These are phyloP conservation scores for Sarcocystis neurona DNA, from an alignment of 169 alveolate genomes.

Conservation along the genomic window DNA sequence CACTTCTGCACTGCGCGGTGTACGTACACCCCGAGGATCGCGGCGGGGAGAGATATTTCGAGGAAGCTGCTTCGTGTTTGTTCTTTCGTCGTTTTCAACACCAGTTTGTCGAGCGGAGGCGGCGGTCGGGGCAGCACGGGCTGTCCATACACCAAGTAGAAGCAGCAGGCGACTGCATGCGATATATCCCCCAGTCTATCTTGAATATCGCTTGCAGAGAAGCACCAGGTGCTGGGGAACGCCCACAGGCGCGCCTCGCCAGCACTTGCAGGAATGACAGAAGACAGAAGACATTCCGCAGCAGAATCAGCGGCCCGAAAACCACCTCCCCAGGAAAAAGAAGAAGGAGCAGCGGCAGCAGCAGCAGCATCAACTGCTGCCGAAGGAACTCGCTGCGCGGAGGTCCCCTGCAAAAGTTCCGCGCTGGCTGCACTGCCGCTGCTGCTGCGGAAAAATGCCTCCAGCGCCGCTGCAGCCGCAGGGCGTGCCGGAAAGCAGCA, in stretches of 20 bases:
- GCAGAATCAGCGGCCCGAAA: too few species aligned
- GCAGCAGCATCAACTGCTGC: constrained; percentile 46
- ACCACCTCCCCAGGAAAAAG: too few species aligned
- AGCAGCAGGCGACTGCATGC: constrained; percentile 56
- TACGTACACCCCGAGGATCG: constrained; percentile 59
- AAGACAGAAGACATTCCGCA: too few species aligned
- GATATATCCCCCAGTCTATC: constrained; percentile 54
- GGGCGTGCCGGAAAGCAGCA: too few species aligned
- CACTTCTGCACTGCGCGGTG: constrained; percentile 61
- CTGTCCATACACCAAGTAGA: constrained; percentile 60
- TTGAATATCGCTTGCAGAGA: constrained; percentile 50
- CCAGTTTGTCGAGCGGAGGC: constrained; percentile 57
- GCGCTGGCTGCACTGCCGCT: too few species aligned
- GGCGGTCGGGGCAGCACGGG: constrained; percentile 61
- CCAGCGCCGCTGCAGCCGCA: too few species aligned
- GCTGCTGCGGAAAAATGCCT: too few species aligned
- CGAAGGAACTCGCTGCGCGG: too few species aligned
- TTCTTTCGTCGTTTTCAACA: constrained; percentile 56
- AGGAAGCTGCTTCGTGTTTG: constrained; percentile 40
- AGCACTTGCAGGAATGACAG: too few species aligned
- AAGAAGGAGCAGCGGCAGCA: constrained; percentile 37
- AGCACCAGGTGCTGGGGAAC: constrained; percentile 30
- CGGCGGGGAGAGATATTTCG: constrained; percentile 54
- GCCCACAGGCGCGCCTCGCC: constrained; percentile 34
- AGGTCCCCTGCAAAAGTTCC: too few species aligned